Evolutionary conservation across 768 basidiomycete species (phyloP), one percentile per base, ranked within the genome.

Genomic region (Daedaleopsis nitida): DNA sequence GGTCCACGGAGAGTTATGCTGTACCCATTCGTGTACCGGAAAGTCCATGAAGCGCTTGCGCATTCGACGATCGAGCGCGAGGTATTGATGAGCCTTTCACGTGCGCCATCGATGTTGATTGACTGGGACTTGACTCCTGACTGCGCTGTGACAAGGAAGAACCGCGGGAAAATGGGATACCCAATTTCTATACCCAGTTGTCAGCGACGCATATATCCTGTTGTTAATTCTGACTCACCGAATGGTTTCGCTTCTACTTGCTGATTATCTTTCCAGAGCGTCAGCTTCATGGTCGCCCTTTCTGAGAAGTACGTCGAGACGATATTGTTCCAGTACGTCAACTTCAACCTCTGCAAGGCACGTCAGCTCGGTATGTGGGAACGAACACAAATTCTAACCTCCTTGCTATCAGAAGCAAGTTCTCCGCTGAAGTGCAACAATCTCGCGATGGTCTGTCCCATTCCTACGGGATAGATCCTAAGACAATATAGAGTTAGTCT

Each of bases 241-340:
- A 94, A 92, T 10, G 88, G 88, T 68, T 92, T 94, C 35, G 91
- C 91, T 69, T 93, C 92, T 24, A 80, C 82, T 66, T 80, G 82
- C 69, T 86, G 84, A 67, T 89, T 92, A 72, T 92, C 91, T 70
- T 91, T 91, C 92, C 92, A 93, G n/a, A 94, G 75, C 3, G 90
- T 92, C 66, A 94, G 80, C 71, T 86, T 90, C 84, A 93, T 85
- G 49, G 83, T 73, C 21, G 90, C 88, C 60, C 84, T 83, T 2
- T 85, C 81, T 10, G 84, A 83, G 68, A 93, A 94, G 65, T 86
- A 92, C 32, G 87, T 84, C 52, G 79, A 78, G 60, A 92, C 82
- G 39, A 91, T 67, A 3, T 77, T 75, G 12, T 78, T 77, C 92
- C 92, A 94, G 77, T 82, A 89, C 14, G 81, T 77, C 49, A 89